These are phyloP conservation scores for Sonneratia alba DNA, from an alignment of 345 rosid species.

Conservation along the genomic window DNA sequence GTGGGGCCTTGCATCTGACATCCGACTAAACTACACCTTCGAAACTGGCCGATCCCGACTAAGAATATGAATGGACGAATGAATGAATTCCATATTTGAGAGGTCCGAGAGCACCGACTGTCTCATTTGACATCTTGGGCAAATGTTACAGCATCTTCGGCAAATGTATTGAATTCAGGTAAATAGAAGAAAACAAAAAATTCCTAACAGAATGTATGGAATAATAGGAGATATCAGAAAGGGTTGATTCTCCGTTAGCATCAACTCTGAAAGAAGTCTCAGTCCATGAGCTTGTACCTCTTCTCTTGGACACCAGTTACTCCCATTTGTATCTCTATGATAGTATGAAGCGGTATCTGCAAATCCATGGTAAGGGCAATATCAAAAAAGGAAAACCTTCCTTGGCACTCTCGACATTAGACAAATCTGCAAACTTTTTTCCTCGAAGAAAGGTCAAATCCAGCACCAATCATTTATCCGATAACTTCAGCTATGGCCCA, in stretches of 20 bases:
- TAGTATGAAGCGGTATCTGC: slow-evolving; percentile 96
- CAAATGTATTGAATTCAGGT: neutral
- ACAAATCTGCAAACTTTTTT: too few relatives aligned
- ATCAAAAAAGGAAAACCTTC: too few relatives aligned
- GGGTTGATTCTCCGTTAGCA: neutral
- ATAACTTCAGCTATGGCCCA: too few relatives aligned
- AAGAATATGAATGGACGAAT: neutral
- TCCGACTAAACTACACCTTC: neutral
- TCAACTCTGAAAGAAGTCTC: slow-evolving; percentile 5
- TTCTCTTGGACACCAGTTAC: slow-evolving; percentile 98
- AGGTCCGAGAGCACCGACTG: neutral
- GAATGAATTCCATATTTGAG: neutral
- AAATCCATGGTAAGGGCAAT: neutral
- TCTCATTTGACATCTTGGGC: neutral
- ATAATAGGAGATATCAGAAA: neutral
- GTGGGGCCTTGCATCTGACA: too few relatives aligned
- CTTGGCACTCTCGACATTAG: too few relatives aligned
- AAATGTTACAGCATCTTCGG: neutral
- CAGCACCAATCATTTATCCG: neutral
- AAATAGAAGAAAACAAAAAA: neutral
- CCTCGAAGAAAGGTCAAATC: too few relatives aligned
- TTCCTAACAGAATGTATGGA: neutral
- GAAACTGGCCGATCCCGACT: neutral
- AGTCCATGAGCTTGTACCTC: slow-evolving; percentile 98
- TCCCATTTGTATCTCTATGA: slow-evolving; percentile 99